A percentile compares a stretch with the other conserved stretches of the same genome.
phyloP scores from a whole-genome alignment of 2,329 filamentous ascomycete genomes.

The Xylaria sp. region DNA sequence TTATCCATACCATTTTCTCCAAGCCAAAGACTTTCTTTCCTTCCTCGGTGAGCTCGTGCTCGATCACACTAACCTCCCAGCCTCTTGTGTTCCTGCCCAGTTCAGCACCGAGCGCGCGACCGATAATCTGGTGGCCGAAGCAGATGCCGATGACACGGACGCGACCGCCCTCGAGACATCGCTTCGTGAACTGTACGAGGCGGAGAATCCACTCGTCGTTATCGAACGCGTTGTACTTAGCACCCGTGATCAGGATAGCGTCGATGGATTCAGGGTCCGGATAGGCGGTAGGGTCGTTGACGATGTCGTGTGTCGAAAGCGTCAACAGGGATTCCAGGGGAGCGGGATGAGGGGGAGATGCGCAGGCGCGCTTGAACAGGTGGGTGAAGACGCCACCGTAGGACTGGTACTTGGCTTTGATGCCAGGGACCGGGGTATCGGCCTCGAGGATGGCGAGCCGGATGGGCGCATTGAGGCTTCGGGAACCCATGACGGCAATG shows the following conservation, averaged over 20 bases:
- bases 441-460: constrained; percentile 90
- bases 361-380: constrained; percentile 67
- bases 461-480: constrained; percentile 58
- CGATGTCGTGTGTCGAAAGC: constrained; percentile 77
- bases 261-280: constrained; percentile 80
- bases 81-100: constrained; percentile 75
- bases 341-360: constrained; percentile 56
- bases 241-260: constrained; percentile 83
- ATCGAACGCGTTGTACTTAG: constrained; percentile 79
- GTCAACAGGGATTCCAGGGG: constrained; percentile 61
- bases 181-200: constrained; percentile 74
- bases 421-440: constrained; percentile 77
- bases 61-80: constrained; percentile 84
- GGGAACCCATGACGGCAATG: constrained; percentile 47
- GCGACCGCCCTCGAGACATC: constrained; percentile 68
- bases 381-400: constrained; percentile 78
- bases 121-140: constrained; percentile 89
- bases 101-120: constrained; percentile 73
- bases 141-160: constrained; percentile 83
- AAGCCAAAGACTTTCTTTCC: constrained; percentile 78
- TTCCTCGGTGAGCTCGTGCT: constrained; percentile 73
- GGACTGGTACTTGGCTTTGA: constrained; percentile 72
- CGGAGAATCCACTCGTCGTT: constrained; percentile 79
- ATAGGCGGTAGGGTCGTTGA: constrained; percentile 72
- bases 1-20: constrained; percentile 63